Evolutionary conservation across 768 basidiomycete genomes (phyloP), one percentile per base, ranked within the genome.

Genomic region (Suillus hirtellus): DNA sequence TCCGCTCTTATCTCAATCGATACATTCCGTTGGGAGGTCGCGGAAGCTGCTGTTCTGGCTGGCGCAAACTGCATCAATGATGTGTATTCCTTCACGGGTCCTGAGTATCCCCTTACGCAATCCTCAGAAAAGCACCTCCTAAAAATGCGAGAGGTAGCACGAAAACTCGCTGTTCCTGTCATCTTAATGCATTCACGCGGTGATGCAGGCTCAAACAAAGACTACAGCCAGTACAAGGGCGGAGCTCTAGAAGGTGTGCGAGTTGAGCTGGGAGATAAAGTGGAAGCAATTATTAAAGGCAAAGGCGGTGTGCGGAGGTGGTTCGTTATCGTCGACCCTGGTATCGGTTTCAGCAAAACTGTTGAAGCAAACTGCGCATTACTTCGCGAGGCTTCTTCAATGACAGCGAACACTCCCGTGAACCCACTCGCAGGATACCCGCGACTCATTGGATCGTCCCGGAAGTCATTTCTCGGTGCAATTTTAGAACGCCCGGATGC

Each of bases 51-150:
- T 2, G 77, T 98, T 9, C 75, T 77, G 12, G 93, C 92, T 0
- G 96, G 97, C 0, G 96, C 93, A 10, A 93, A 89, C 69, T 91
- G 92, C 71, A 90, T 99, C 79, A 99, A 99, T 74, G 97, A 99
- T 68, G 95, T 98, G 1, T 83, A 89, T 68, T 88, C 88, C 0
- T 90, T 93, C 62, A 84, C 88, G 0, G 95, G 95, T 0, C 81
- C 82, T 0, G 81, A 84, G 14, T 83, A 80, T 31, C 79, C 75
- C 0, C 77, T 69, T n/a, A 72, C 71, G 11, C 63, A 53, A 46
- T 63, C 70, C 1, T 74, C 77, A 0, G 70, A 77, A 2, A 76
- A 76, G 40, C 81, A 81, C 61, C 81, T 87, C 67, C 65, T 67
- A 11, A 75, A 80, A 60, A 92, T 96, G 92, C 86, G 89, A 60